phyloP scores from a whole-genome alignment of 306 rosid genomes.

The Ceratonia siliqua region DNA sequence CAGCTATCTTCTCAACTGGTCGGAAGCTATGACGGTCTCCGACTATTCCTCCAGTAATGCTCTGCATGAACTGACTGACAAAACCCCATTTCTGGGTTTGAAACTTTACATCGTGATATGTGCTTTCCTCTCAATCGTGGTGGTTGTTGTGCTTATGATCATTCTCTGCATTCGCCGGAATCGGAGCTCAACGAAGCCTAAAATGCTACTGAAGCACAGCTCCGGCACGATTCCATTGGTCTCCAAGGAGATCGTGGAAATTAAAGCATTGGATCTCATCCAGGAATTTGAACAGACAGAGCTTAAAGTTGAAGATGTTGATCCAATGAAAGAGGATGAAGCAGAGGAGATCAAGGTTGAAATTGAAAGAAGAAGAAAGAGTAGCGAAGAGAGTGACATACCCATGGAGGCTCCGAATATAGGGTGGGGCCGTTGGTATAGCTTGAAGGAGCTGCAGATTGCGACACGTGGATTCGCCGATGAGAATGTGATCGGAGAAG shows the following conservation, averaged over 20 bases:
- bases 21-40: conserved; percentile 59
- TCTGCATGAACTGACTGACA: conserved; percentile 35
- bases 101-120: conserved; percentile 58
- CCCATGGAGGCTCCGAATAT: conserved; percentile 59
- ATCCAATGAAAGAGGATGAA: conserved; percentile 40
- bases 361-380: conserved; percentile 29
- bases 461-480: conserved; percentile 75
- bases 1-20: background rate
- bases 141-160: conserved; percentile 47
- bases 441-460: conserved; percentile 64
- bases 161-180: conserved; percentile 54
- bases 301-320: conserved; percentile 38
- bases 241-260: conserved; percentile 76
- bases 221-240: conserved; percentile 80
- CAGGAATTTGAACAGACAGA: conserved; percentile 25
- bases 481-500: conserved; percentile 90
- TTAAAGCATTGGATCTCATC: conserved; percentile 47
- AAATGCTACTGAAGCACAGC: conserved; percentile 60
- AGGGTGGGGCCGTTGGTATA: conserved; percentile 98
- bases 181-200: conserved; percentile 43
- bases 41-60: conserved; percentile 32
- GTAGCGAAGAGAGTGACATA: conserved; percentile 51
- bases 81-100: conserved; percentile 42
- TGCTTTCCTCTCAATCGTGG: conserved; percentile 33
- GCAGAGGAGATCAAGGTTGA: conserved; percentile 28